Evolutionary conservation across 2,329 filamentous ascomycete species (phyloP).

Genomic region (Apiospora malaysiana): DNA sequence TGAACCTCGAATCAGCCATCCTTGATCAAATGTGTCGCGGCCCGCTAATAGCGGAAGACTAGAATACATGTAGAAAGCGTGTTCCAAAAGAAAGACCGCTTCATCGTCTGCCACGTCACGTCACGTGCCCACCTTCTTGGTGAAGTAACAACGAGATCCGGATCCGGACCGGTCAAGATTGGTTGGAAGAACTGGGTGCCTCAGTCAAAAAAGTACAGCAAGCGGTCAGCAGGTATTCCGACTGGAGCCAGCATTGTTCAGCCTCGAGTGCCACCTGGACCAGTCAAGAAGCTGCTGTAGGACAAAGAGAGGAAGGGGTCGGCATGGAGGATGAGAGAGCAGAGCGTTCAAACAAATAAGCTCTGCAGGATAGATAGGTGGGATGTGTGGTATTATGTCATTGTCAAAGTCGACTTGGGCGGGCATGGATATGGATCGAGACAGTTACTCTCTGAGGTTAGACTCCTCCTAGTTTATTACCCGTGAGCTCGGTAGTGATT

Average conservation of each 20-base stretch:
- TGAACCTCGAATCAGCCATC: neutral
- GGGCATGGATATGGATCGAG: neutral
- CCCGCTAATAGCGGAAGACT: conserved; percentile 5
- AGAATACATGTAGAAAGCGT: neutral
- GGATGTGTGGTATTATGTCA: conserved; percentile 10
- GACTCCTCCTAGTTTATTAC: neutral
- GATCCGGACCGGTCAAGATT: conserved; percentile 11
- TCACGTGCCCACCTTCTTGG: conserved; percentile 15
- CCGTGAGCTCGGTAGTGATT: neutral
- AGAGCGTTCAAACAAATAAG: neutral
- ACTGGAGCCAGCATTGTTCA: conserved; percentile 11
- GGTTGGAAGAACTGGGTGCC: conserved; percentile 4
- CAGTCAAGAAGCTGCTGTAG: neutral
- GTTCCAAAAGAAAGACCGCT: neutral
- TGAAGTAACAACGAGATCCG: neutral
- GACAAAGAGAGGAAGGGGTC: neutral
- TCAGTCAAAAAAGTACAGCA: neutral
- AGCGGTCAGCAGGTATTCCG: conserved; percentile 2
- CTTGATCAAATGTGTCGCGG: neutral
- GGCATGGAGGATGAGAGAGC: neutral
- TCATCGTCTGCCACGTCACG: conserved; percentile 10
- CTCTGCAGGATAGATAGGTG: conserved; percentile 4
- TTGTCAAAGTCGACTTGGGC: neutral
- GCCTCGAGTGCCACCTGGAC: neutral
- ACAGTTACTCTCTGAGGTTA: neutral